Evolutionary conservation across 148 eudicot genomes (phyloP).

Genomic region (Persicaria tinctoria): DNA sequence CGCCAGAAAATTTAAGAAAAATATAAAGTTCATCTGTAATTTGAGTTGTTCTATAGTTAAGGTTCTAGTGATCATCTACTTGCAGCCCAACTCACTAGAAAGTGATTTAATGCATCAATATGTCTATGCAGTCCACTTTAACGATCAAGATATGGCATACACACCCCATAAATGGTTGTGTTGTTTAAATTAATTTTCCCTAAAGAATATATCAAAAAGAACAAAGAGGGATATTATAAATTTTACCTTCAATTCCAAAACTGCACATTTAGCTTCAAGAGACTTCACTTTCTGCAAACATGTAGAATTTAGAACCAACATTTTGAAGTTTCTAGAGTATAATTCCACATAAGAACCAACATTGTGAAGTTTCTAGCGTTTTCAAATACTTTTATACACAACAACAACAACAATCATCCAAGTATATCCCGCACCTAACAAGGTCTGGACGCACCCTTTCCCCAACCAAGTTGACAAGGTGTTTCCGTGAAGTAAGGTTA

Average conservation of each 20-base stretch:
- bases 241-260: conserved; percentile 18
- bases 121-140: no score
- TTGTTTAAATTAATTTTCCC: no score
- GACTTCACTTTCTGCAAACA: conserved; percentile 18
- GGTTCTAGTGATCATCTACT: neutral
- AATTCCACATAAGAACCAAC: neutral
- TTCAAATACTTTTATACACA: neutral
- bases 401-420: no score
- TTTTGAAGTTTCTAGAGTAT: neutral
- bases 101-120: neutral
- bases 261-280: conserved; percentile 21
- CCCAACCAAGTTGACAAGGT: no score
- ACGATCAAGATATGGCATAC: no score
- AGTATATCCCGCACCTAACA: no score
- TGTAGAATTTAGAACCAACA: neutral
- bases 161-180: no score
- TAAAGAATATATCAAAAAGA: neutral
- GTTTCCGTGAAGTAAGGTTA: no score
- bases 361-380: neutral
- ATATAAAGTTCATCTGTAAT: neutral
- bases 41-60: neutral
- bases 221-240: neutral
- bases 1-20: neutral
- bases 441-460: no score
- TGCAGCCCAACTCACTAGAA: neutral